These are phyloP conservation scores for Candida yuanshanica DNA, from an alignment of 805 yeast genomes.

Conservation along the genomic window DNA sequence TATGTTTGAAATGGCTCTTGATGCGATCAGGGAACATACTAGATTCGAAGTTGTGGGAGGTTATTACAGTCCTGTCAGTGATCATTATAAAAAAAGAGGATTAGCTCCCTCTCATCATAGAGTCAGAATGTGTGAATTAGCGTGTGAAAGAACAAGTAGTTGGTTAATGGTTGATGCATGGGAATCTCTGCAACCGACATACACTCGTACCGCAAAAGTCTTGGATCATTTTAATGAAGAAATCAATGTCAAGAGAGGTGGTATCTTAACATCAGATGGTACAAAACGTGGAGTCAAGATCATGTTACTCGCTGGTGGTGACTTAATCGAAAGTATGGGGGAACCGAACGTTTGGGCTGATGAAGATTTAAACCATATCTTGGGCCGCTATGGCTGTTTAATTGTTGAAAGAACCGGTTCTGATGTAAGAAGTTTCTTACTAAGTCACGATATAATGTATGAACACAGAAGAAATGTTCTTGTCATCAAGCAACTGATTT, in stretches of 20 bases:
- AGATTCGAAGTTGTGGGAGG: slow-evolving; percentile 96
- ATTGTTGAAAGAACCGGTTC: slow-evolving; percentile 96
- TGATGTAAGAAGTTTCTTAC: slow-evolving; percentile 86
- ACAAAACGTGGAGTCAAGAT: slow-evolving; percentile 79
- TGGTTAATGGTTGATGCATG: slow-evolving; percentile 99
- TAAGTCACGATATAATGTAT: slow-evolving; percentile 95
- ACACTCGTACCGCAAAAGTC: slow-evolving; percentile 92
- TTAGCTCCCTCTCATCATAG: slow-evolving; percentile 84
- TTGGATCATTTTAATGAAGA: slow-evolving; percentile 96
- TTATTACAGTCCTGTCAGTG: slow-evolving; percentile 90
- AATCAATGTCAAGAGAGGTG: slow-evolving; percentile 84
- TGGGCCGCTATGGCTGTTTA: slow-evolving; percentile 93
- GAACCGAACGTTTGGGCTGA: slow-evolving; percentile 99
- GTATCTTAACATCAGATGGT: slow-evolving; percentile 58
- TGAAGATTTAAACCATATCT: slow-evolving; percentile 86
- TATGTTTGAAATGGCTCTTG: slow-evolving; percentile 99
- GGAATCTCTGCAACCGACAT: slow-evolving; percentile 89
- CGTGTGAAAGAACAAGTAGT: slow-evolving; percentile 92
- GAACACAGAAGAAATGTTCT: slow-evolving; percentile 90
- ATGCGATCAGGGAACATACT: slow-evolving; percentile 85
- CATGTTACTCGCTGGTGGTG: slow-evolving; percentile 97
- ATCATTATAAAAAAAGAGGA: slow-evolving; percentile 90
- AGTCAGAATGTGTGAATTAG: slow-evolving; percentile 96
- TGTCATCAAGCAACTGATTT: slow-evolving; percentile 92
- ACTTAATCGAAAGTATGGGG: slow-evolving; percentile 97